Base-by-base conservation (phyloP, 2,329 filamentous ascomycete species). In the Helotiales sp. region DNA sequence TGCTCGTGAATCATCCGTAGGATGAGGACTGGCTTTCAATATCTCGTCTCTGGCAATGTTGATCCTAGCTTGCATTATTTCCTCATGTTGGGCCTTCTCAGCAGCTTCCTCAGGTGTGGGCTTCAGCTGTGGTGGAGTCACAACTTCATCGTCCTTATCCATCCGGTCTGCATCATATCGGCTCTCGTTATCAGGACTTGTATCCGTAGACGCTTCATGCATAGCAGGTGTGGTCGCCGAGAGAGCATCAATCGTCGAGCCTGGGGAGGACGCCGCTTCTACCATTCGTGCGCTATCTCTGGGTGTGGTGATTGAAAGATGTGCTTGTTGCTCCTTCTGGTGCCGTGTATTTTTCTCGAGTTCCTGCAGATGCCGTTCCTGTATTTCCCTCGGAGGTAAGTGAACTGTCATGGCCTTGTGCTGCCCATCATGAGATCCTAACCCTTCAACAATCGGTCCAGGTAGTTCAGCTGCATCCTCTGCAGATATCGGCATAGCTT, bases 161-260 rank as follows among this genome's bases (percentile, higher is more conserved):
- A 55, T 62, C n/a, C 74, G 74, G 31, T 85, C 79, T 3, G 71
- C 67, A 15, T 77, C 71, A 64, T 82, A 83, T 42, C 82, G 80
- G 17, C 78, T 80, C 49, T 91, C 88, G 54, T 88, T 83, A 54
- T 89, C 88, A 1, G 88, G 86, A 65, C 88, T 92, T 1, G 89
- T 92, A 64, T 88, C 86, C 1, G 88, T 84, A 1, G 89, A 92
- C 6, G 80, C 81, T 61, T 88, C 83, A 59, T 86, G 82, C 36
- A 86, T 80, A 33, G 81, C 82, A 1, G 90, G 88, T 0, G 90
- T 95, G 22, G 87, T 85, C 54, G 86, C 86, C 42, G 89, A 92
- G 66, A 87, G 86, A 1, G 86, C 82, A 30, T 80, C 85, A 54
- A 83, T 76, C 1, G 88, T 92, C 5, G 90, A 93, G 2, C 76